Conservation (phyloP, 2,329 filamentous ascomycete species). For the Colletotrichum tamarilloi region DNA sequence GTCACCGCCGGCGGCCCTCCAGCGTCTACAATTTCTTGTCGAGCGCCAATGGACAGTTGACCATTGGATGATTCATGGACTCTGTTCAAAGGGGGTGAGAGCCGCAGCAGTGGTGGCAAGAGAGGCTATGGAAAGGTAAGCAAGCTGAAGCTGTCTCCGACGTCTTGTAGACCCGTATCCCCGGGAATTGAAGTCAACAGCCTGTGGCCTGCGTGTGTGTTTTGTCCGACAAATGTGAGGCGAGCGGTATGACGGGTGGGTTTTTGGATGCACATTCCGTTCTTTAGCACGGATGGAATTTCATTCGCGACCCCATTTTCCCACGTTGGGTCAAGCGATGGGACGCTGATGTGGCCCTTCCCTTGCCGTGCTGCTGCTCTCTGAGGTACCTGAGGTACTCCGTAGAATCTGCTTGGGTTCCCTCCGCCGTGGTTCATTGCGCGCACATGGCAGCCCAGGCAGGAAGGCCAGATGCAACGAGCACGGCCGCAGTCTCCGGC, state of each 20-base stretch:
- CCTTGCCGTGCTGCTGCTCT: neutral
- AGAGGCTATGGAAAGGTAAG: neutral
- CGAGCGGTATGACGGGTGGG: constrained; percentile 15
- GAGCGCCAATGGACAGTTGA: neutral
- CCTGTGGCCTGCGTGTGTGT: neutral
- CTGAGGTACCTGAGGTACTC: neutral
- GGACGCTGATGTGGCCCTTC: constrained; percentile 27
- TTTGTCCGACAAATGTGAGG: constrained; percentile 8
- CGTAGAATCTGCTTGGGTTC: neutral
- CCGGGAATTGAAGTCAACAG: neutral
- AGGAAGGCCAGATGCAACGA: constrained; percentile 5
- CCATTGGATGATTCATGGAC: constrained; percentile 1
- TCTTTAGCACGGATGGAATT: constrained; percentile 24
- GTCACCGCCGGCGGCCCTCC: neutral
- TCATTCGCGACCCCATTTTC: constrained; percentile 8
- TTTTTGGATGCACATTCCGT: constrained; percentile 17
- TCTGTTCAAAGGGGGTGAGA: neutral
- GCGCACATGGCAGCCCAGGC: constrained; percentile 23
- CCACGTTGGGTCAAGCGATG: constrained; percentile 10
- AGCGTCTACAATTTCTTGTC: neutral
- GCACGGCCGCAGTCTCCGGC: constrained; percentile 27
- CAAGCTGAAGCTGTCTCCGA: neutral
- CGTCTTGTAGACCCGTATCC: too few relatives aligned
- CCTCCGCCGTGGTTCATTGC: neutral
- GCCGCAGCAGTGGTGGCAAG: neutral